Evolutionary conservation across 192 early-diverging fungal genomes (phyloP), one percentile per base, ranked within the genome.

Genomic region (Coemansia pectinata): DNA sequence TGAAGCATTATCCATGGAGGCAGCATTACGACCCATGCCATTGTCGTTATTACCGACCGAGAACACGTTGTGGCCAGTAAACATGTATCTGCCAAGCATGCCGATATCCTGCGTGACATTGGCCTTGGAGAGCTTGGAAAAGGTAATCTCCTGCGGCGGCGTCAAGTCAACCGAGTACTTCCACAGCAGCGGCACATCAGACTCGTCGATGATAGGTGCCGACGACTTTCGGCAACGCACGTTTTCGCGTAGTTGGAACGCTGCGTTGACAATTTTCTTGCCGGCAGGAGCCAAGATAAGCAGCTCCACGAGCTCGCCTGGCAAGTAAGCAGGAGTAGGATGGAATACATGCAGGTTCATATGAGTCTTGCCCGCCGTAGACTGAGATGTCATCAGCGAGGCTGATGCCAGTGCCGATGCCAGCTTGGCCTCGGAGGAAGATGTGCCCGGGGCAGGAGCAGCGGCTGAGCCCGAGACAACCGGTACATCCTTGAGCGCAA

Each of bases 181-280:
- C 81, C 81, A 84, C 71, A 84, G 55, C n/a, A 75, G 59, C 4
- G 81, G 81, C 57, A 84, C 81, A 27, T 84, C 81, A 0, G 76
- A 79, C 62, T 84, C 81, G 77, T 84, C 81, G 61, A 84, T 84
- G 12, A 84, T 79, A 2, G 81, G 81, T 3, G 81, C 81, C 2
- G 81, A 84, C 6, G 81, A 84, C 69, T 84, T 84, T 41, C 81
- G 66, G 67, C 81, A 84, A 27, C 81, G 66, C 33, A 84, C 73
- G 36, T 72, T 84, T 48, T 84, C 81, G 34, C 74, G 72, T 40
- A 84, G 61, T 69, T 84, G 81, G 55, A 73, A 78, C 1, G 69
- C 55, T 19, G 77, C 77, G 36, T 57, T 70, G 39, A 64, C 65
- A 44, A 84, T 84, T 38, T 76, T 76, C 39, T 76, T 78, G 62